Evolutionary conservation across 345 rosid species (phyloP).

Genomic region (Dipteronia sinensis): DNA sequence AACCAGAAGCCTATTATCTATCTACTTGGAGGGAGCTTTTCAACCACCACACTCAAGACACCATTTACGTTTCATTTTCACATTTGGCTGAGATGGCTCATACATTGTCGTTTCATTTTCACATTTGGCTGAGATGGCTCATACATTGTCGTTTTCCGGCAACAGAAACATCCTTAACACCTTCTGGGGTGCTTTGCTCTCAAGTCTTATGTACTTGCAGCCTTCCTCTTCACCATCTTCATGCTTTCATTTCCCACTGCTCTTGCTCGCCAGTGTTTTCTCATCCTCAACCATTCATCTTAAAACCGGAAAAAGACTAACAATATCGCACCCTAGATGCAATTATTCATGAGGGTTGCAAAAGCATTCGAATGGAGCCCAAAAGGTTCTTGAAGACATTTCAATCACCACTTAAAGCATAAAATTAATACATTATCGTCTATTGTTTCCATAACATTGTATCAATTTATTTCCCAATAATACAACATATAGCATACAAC

Average conservation of each 20-base stretch:
- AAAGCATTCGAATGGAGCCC: too few species aligned
- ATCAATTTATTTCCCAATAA: too few species aligned
- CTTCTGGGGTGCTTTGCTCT: conserved; percentile 52
- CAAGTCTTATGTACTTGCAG: conserved; percentile 58
- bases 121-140: conserved; percentile 54
- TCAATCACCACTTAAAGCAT: too few species aligned
- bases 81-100: conserved; percentile 55
- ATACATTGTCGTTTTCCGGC: conserved; percentile 57
- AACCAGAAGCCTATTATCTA: background rate
- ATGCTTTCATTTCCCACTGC: conserved; percentile 72
- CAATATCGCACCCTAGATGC: too few species aligned
- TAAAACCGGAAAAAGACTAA: too few species aligned
- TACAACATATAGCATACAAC: too few species aligned
- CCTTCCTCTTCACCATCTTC: conserved; percentile 62
- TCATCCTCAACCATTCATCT: conserved; percentile 55
- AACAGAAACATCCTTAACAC: conserved; percentile 64
- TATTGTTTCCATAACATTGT: too few species aligned
- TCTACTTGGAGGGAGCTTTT: conserved; percentile 50
- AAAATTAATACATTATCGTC: too few species aligned
- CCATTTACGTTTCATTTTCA: too few species aligned
- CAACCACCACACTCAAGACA: conserved; percentile 52
- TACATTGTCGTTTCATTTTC: conserved; percentile 61
- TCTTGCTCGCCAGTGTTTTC: conserved; percentile 58
- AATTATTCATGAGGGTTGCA: too few species aligned
- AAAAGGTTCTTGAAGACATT: too few species aligned